Conservation (phyloP, 345 rosid species). For the Eucalyptus fibrosa region DNA sequence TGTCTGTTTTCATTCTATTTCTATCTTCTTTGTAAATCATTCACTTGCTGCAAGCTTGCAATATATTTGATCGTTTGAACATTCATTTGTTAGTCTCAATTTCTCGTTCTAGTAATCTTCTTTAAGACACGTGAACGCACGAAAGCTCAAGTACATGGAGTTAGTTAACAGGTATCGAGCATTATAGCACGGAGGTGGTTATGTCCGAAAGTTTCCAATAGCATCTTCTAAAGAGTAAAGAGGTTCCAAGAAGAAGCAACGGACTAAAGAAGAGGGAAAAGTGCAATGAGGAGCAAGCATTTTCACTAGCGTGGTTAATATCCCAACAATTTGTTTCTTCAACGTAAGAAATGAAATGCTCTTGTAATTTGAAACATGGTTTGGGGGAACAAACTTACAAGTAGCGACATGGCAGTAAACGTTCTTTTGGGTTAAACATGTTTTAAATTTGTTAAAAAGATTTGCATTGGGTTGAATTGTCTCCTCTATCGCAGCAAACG, state of each 20-base stretch:
- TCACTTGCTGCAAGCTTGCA: background rate
- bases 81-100: background rate
- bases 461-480: background rate
- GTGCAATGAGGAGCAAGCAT: background rate
- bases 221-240: background rate
- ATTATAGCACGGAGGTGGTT: background rate
- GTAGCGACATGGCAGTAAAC: background rate
- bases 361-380: background rate
- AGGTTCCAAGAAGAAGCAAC: background rate
- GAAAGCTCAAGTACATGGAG: background rate
- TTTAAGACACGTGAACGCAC: background rate
- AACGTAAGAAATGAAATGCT: background rate
- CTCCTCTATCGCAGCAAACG: background rate
- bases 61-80: background rate
- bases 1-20: background rate
- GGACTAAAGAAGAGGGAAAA: background rate
- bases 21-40: background rate
- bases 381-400: background rate
- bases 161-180: background rate
- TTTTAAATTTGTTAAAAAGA: background rate
- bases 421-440: background rate
- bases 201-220: background rate
- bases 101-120: background rate
- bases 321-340: background rate
- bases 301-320: background rate